Percentiles rank a stretch among this genome's conserved stretches.
Evolutionary conservation across 768 basidiomycete genomes (phyloP).

Genomic region (Hygrocybe punicea): DNA sequence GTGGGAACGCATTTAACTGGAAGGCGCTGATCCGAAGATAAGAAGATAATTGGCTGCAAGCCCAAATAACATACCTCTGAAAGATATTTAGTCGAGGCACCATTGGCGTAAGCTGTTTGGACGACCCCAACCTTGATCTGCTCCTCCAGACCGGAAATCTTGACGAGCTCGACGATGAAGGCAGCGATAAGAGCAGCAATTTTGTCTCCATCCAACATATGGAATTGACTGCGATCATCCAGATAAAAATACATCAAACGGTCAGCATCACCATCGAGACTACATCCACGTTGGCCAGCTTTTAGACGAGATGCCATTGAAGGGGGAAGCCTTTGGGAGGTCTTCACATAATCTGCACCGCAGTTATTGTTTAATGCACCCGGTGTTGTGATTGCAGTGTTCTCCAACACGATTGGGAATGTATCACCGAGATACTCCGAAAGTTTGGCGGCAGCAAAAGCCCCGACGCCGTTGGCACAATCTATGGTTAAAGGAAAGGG

Average conservation of each 20-base stretch:
- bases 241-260: slow-evolving; percentile 94
- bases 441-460: slow-evolving; percentile 63
- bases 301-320: slow-evolving; percentile 60
- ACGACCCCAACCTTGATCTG: slow-evolving; percentile 88
- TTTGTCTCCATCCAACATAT: slow-evolving; percentile 97
- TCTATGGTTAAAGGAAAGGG: slow-evolving; percentile 73
- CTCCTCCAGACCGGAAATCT: slow-evolving; percentile 74
- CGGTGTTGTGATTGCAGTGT: slow-evolving; percentile 58
- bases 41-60: neutral
- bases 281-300: slow-evolving; percentile 81
- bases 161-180: slow-evolving; percentile 88
- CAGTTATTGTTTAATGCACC: slow-evolving; percentile 83
- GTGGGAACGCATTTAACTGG: slow-evolving; percentile 95
- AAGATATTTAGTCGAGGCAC: slow-evolving; percentile 91
- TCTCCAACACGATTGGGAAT: slow-evolving; percentile 65
- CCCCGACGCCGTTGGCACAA: slow-evolving; percentile 98
- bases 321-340: slow-evolving; percentile 80
- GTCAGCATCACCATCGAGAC: slow-evolving; percentile 96
- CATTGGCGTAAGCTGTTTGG: slow-evolving; percentile 98
- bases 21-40: slow-evolving; percentile 55
- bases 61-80: slow-evolving; percentile 53
- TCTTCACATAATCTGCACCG: slow-evolving; percentile 97
- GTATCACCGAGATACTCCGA: slow-evolving; percentile 54
- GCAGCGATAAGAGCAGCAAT: slow-evolving; percentile 91
- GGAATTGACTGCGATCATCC: slow-evolving; percentile 73